These are phyloP conservation scores for Camellia japonica DNA, from an alignment of 148 eudicot species.

Conservation along the genomic window DNA sequence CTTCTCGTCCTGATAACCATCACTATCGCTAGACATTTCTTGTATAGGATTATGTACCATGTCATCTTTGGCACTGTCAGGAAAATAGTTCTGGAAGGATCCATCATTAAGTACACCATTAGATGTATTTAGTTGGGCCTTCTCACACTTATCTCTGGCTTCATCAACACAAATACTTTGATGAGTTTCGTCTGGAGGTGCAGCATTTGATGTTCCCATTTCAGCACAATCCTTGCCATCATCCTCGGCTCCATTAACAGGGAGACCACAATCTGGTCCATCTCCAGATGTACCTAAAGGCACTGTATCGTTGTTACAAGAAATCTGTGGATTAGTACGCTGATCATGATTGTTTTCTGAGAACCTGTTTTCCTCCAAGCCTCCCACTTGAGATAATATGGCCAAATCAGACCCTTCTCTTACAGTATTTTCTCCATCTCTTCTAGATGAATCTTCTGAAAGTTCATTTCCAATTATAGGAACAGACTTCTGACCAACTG, in stretches of 20 bases:
- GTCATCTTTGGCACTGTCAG: slow-evolving; percentile 8
- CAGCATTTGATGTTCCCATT: slow-evolving; percentile 13
- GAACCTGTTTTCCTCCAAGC: slow-evolving; percentile 11
- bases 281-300: slow-evolving; percentile 9
- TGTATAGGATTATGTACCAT: slow-evolving; percentile 11
- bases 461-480: slow-evolving; percentile 18
- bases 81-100: slow-evolving; percentile 1
- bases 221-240: slow-evolving; percentile 13
- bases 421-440: slow-evolving; percentile 2
- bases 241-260: slow-evolving; percentile 15
- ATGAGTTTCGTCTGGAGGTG: not conserved
- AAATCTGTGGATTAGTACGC: slow-evolving; percentile 12
- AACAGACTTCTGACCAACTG: slow-evolving; percentile 19
- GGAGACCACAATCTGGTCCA: slow-evolving; percentile 8
- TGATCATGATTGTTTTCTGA: not conserved
- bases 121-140: slow-evolving; percentile 10
- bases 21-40: slow-evolving; percentile 27
- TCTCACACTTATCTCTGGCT: slow-evolving; percentile 16
- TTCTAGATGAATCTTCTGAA: slow-evolving; percentile 14
- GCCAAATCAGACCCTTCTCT: slow-evolving; percentile 12
- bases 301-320: not conserved
- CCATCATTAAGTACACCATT: slow-evolving; percentile 9
- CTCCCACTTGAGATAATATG: slow-evolving; percentile 9
- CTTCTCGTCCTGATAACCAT: slow-evolving; percentile 25
- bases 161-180: slow-evolving; percentile 13